Base-by-base conservation (phyloP, 2,329 filamentous ascomycete species). In the Ophiobolus disseminans region DNA sequence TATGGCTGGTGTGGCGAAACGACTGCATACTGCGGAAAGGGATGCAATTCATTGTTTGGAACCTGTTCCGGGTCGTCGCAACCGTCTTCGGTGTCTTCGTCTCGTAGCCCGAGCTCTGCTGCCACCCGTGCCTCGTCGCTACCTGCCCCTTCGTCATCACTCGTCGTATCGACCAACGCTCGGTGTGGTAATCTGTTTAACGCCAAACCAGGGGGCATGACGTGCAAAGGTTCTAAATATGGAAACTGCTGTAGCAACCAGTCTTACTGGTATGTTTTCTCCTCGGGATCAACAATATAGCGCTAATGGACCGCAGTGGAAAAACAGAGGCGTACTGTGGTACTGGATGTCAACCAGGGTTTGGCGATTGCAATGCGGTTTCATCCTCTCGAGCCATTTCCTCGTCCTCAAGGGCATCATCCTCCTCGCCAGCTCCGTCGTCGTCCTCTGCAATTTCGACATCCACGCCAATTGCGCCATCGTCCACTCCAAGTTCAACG, bases 251-350 rank as follows among this genome's bases (percentile, higher is more conserved):
- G 21, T n/a, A 38, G 35, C n/a, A 3, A 23, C n/a, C n/a, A 38
- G 6, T 38, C 35, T 38, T 23, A 23, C 35, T 38, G 35, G 35
- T 38, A 38, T 25, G 17, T 22, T 38, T 38, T 9, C 34, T 16
- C 3, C 21, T 4, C 17, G n/a, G 19, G 7, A 21, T 5, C 17
- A 20, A 13, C 16, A 23, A 10, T 3, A 38, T 22, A 9, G 5
- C 11, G 21, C 21, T 38, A 5, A 38, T 20, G 5, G 21, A 6
- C 13, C 7, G 21, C 19, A 38, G 38, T 30, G 38, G 38, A 40
- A 40, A 14, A 10, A 40, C 38, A 31, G 4, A 28, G 38, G 63
- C 53, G 20, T 46, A 64, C 42, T 66, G 63, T 28, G 52, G 52
- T 4, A 47, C 50, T 7, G 60, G 60, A 5, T 70, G 63, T n/a